These are phyloP conservation scores for Saccharomycopsis schoenii DNA, from an alignment of 805 yeast species.

Conservation along the genomic window DNA sequence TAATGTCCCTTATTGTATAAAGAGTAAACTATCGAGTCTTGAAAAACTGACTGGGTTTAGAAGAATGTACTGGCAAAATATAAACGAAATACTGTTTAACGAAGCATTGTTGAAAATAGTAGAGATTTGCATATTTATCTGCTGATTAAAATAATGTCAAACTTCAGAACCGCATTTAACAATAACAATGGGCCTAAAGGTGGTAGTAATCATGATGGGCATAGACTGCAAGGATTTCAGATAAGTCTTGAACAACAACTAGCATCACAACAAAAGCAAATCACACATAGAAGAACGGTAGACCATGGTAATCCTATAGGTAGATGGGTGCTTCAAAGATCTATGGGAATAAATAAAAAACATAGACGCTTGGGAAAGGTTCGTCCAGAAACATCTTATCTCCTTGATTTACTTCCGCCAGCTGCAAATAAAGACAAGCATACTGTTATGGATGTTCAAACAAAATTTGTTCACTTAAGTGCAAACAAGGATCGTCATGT, in stretches of 20 bases:
- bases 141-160: not conserved
- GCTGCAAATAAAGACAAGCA: slow-evolving; percentile 39
- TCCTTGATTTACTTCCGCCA: slow-evolving; percentile 59
- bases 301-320: slow-evolving; percentile 74
- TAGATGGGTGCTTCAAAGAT: slow-evolving; percentile 44
- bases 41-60: not conserved
- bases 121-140: not conserved
- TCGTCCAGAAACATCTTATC: slow-evolving; percentile 60
- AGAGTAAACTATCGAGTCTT: not conserved
- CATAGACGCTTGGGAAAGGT: slow-evolving; percentile 35
- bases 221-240: slow-evolving; percentile 1
- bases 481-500: slow-evolving; percentile 89
- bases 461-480: slow-evolving; percentile 83
- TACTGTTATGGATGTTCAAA: slow-evolving; percentile 53
- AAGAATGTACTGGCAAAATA: not conserved
- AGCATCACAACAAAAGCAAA: slow-evolving; percentile 35
- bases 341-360: slow-evolving; percentile 32
- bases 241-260: slow-evolving; percentile 9
- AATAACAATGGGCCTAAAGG: not conserved
- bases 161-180: not conserved
- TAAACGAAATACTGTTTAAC: not conserved
- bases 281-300: slow-evolving; percentile 56
- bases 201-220: not conserved
- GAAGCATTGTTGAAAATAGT: not conserved
- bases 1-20: not conserved